These are phyloP conservation scores for Caryopteris hybrid DNA, from an alignment of 305 asterid genomes.

Conservation along the genomic window DNA sequence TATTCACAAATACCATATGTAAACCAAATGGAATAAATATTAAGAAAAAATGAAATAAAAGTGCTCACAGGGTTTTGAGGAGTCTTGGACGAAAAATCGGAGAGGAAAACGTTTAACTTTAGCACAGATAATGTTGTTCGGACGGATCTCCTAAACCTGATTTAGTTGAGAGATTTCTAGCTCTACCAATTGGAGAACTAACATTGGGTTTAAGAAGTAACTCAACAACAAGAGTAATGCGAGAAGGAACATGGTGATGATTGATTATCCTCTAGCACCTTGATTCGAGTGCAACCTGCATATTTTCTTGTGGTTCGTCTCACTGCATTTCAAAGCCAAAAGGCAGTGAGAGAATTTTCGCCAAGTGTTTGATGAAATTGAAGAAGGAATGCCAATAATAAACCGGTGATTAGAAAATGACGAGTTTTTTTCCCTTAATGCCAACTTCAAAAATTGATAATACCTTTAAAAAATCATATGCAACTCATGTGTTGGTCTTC, in stretches of 20 bases:
- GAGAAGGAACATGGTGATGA: constrained; percentile 22
- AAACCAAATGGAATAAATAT: neutral
- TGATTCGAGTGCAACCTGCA: constrained; percentile 41
- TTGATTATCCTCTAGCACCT: constrained; percentile 42
- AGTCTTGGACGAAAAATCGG: constrained; percentile 49
- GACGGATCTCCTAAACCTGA: constrained; percentile 43
- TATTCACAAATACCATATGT: neutral
- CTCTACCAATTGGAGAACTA: constrained; percentile 27
- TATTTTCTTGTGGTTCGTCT: constrained; percentile 10
- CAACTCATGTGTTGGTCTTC: no score
- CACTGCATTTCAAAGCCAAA: constrained; percentile 23
- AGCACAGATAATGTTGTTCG: constrained; percentile 34
- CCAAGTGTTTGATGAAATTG: constrained; percentile 34
- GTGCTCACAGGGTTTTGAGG: constrained; percentile 47
- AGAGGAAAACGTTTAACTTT: constrained; percentile 59
- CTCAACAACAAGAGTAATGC: constrained; percentile 15
- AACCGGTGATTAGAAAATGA: no score
- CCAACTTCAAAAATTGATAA: no score
- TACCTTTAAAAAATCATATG: no score
- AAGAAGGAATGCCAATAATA: no score
- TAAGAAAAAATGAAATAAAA: neutral
- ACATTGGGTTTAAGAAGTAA: constrained; percentile 20
- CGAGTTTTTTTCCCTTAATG: no score
- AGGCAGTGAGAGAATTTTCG: neutral
- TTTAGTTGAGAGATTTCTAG: constrained; percentile 33